phyloP scores from a whole-genome alignment of 2,329 filamentous ascomycete genomes.

The Xylariaceae sp. region DNA sequence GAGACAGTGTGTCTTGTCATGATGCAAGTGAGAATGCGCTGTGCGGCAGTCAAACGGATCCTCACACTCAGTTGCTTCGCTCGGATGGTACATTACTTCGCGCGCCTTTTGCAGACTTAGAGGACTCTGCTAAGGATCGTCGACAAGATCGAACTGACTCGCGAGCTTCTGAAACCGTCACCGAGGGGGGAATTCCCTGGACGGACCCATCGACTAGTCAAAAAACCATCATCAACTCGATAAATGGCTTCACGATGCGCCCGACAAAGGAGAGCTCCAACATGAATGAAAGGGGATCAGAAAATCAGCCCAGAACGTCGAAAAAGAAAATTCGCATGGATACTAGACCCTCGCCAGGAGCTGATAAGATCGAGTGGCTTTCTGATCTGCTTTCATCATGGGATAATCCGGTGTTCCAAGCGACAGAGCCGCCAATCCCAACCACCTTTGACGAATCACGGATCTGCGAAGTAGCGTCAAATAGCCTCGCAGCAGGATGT shows the following conservation, averaged over 20 bases:
- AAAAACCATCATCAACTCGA: slow-evolving; percentile 45
- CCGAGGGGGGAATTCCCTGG: slow-evolving; percentile 47
- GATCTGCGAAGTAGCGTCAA: slow-evolving; percentile 14
- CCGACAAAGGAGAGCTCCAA: slow-evolving; percentile 25
- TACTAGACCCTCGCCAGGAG: slow-evolving; percentile 8
- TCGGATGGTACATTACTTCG: slow-evolving; percentile 19
- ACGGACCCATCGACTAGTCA: slow-evolving; percentile 55
- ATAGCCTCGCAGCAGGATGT: slow-evolving; percentile 7
- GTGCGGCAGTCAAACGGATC: too few species aligned
- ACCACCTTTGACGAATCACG: slow-evolving; percentile 25
- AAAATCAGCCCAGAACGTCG: slow-evolving; percentile 2
- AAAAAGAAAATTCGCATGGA: slow-evolving; percentile 13
- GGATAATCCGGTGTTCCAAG: slow-evolving; percentile 73
- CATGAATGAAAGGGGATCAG: slow-evolving; percentile 24
- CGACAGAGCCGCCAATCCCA: slow-evolving; percentile 42
- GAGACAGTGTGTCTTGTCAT: too few species aligned
- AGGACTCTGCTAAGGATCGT: neutral
- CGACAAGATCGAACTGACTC: too few species aligned
- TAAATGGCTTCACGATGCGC: slow-evolving; percentile 46
- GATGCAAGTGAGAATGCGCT: too few species aligned
- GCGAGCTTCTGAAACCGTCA: neutral
- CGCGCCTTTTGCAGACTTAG: slow-evolving; percentile 18
- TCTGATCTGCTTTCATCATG: slow-evolving; percentile 58
- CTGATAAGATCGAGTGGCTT: slow-evolving; percentile 47
- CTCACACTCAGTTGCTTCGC: slow-evolving; percentile 15